These are phyloP conservation scores for Scedosporium boydii DNA, from an alignment of 2,329 filamentous ascomycete genomes.

Conservation along the genomic window DNA sequence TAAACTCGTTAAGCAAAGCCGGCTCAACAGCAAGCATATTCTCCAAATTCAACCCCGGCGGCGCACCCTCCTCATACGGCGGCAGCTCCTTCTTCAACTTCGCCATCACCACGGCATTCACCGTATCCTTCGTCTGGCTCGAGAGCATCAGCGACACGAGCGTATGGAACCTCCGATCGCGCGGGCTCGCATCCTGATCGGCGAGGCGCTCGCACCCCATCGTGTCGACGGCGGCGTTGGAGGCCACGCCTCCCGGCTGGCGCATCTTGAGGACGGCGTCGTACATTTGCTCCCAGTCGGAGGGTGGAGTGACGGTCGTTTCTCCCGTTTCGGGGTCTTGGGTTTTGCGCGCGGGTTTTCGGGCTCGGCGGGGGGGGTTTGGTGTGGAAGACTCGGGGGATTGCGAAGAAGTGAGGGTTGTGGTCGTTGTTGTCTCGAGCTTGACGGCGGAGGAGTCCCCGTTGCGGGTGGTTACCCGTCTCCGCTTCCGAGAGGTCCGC, in stretches of 20 bases:
- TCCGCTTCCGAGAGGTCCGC: constrained; percentile 20
- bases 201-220: constrained; percentile 88
- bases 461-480: constrained; percentile 14
- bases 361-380: constrained; percentile 16
- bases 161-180: constrained; percentile 70
- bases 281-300: constrained; percentile 81
- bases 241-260: constrained; percentile 38
- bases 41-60: constrained; percentile 56
- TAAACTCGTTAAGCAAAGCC: constrained; percentile 58
- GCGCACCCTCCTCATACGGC: constrained; percentile 32
- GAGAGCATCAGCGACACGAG: constrained; percentile 83
- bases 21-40: constrained; percentile 68
- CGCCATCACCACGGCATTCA: constrained; percentile 75
- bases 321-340: constrained; percentile 30
- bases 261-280: constrained; percentile 69
- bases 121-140: constrained; percentile 87
- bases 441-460: constrained; percentile 10
- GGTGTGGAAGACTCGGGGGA: background rate
- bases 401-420: background rate
- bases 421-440: constrained; percentile 7
- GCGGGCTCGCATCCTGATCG: constrained; percentile 34
- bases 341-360: constrained; percentile 37
- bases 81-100: constrained; percentile 66
- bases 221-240: constrained; percentile 84
- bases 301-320: constrained; percentile 46